These are phyloP conservation scores for Wickerhamiella pararugosa DNA, from an alignment of 1,139 yeast species.

Conservation along the genomic window DNA sequence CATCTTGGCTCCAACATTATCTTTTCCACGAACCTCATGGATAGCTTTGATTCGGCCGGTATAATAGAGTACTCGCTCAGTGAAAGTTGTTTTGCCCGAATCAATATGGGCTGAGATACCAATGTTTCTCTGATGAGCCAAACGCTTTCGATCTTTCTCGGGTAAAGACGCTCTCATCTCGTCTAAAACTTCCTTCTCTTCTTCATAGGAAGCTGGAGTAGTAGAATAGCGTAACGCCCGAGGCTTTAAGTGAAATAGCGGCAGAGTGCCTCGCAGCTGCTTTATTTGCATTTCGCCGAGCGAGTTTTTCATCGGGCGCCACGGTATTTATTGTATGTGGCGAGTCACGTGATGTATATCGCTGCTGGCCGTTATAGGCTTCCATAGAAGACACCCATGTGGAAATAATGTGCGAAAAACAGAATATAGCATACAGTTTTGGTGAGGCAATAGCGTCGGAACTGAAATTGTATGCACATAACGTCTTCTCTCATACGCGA, in stretches of 20 bases:
- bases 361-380: too few relatives aligned
- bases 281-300: conserved; percentile 1
- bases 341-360: too few relatives aligned
- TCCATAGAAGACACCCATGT: too few relatives aligned
- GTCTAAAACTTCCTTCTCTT: conserved; percentile 22
- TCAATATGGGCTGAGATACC: conserved; percentile 98
- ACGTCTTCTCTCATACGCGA: too few relatives aligned
- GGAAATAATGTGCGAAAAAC: too few relatives aligned
- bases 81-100: conserved; percentile 92
- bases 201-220: conserved; percentile 19
- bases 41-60: conserved; percentile 96
- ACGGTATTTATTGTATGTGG: too few relatives aligned
- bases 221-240: conserved; percentile 2
- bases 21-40: conserved; percentile 96
- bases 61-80: conserved; percentile 90
- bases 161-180: conserved; percentile 36
- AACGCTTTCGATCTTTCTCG: conserved; percentile 40
- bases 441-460: too few relatives aligned
- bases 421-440: too few relatives aligned
- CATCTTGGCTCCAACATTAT: conserved; percentile 97
- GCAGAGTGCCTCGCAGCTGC: conserved; percentile 2
- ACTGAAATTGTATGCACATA: too few relatives aligned
- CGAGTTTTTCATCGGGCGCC: too few relatives aligned
- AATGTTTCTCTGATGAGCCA: conserved; percentile 65
- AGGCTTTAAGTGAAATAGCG: background rate